phyloP scores from a whole-genome alignment of 2,329 filamentous ascomycete genomes.

The Aspergillus sp. region DNA sequence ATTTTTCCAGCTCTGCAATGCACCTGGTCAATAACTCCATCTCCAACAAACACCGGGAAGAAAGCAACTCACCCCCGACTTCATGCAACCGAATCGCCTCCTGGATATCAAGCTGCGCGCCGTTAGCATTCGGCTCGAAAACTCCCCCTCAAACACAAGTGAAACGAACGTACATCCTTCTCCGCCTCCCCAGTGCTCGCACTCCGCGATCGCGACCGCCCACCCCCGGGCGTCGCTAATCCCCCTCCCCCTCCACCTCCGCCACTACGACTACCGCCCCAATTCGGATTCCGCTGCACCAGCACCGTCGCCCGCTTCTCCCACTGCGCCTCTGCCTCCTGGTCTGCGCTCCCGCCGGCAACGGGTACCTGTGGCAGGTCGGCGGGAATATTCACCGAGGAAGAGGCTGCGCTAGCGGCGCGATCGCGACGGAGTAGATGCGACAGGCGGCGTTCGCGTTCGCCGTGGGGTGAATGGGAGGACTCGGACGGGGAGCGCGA shows the following conservation, averaged over 20 bases:
- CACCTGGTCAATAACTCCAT: not conserved
- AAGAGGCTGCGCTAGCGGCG: conserved; percentile 25
- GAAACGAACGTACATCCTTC: conserved; percentile 33
- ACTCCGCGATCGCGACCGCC: conserved; percentile 25
- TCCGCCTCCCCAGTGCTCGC: conserved; percentile 32
- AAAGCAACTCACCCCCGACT: conserved; percentile 54
- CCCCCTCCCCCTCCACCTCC: not conserved
- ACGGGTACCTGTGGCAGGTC: conserved; percentile 71
- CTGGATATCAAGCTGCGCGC: conserved; percentile 65
- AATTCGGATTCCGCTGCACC: conserved; percentile 56
- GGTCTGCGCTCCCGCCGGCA: conserved; percentile 46
- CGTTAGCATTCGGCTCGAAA: conserved; percentile 1
- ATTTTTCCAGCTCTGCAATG: conserved; percentile 62
- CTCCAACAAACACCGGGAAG: not conserved
- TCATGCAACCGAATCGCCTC: conserved; percentile 95
- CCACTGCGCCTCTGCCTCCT: conserved; percentile 72
- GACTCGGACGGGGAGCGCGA: conserved; percentile 25
- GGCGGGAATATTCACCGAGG: conserved; percentile 68
- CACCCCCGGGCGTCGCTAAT: not conserved
- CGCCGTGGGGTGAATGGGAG: conserved; percentile 3
- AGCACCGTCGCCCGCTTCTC: conserved; percentile 90
- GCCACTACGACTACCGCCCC: not conserved
- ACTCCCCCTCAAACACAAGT: not conserved
- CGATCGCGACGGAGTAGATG: conserved; percentile 34
- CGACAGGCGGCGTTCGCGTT: conserved; percentile 32